Base-by-base conservation (phyloP, 345 rosid genomes). In the Arabis hirsuta region DNA sequence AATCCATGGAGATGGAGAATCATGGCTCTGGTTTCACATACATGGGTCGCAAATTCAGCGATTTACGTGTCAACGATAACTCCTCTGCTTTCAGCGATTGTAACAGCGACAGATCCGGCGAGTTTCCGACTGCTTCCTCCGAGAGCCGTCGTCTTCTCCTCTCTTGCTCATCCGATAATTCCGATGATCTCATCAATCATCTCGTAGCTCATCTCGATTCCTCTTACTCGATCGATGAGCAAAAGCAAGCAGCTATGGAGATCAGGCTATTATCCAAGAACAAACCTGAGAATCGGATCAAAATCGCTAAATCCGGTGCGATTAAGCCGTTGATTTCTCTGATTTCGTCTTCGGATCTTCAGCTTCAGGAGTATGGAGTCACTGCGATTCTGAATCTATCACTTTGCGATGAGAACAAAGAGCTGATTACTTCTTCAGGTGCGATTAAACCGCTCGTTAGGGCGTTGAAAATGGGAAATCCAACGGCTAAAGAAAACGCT, bases 221-320 rank as follows among this genome's bases (percentile, higher is more conserved):
- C n/a, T 87, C 99, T 63, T 84, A 78, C 56, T 86, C 90, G 73
- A 82, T 91, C 75, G 92, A 95, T 12, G 90, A 87, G 69, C 93
- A 85, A 75, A 91, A 88, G 81, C 96, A 87, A 51, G 97, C 99
- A n/a, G 99, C 96, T 19, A 81, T 95, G 96, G 99, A 95, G 84
- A 81, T 91, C 73, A 79, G 97, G 51, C 90, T 95, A 38, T 84
- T 91, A 62, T 90, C 99, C 32, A 95, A 91, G 85, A 87, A 95
- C 84, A 91, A 88, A 48, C 76, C 91, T 1, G 96, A 91, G 79
- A 86, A 89, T 43, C 97, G 99, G 62, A 62, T 87, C 73, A 86
- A 83, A 74, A 91, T 95, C 65, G 99, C 94, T 1, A 80, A 77
- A 47, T 87, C 93, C 2, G 99, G 99, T 2, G 97, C 99, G 46